phyloP scores from a whole-genome alignment of 164 flowering plant species.

The Nelumbo lutea region DNA sequence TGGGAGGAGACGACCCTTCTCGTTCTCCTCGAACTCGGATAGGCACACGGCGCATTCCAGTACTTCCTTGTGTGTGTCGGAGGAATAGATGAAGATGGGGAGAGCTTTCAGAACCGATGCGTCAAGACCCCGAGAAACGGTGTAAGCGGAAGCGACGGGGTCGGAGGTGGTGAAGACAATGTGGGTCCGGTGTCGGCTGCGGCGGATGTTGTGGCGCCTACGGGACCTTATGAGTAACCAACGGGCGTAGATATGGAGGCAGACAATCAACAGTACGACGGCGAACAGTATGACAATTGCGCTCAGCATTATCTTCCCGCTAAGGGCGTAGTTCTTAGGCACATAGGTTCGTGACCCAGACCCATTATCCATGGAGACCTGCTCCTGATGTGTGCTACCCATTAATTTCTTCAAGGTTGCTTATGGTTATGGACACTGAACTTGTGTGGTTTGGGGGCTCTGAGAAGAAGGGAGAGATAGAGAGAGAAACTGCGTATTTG shows the following conservation, averaged over 20 bases:
- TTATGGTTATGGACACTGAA: too few species aligned
- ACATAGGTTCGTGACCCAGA: too few species aligned
- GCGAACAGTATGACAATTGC: constrained; percentile 46
- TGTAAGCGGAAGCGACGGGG: constrained; percentile 7
- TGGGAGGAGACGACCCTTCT: constrained; percentile 46
- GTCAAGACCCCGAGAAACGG: constrained; percentile 43
- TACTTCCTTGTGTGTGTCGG: constrained; percentile 15
- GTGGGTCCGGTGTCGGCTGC: constrained; percentile 22
- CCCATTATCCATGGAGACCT: too few species aligned
- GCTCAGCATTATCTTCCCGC: constrained; percentile 57
- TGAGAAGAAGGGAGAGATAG: too few species aligned
- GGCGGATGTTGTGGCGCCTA: constrained; percentile 18
- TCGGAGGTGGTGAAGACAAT: constrained; percentile 39
- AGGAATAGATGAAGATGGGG: constrained; percentile 40
- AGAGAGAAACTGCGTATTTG: too few species aligned
- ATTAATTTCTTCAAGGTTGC: too few species aligned
- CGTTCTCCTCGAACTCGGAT: constrained; percentile 52
- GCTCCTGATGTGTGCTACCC: too few species aligned
- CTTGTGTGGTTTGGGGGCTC: too few species aligned
- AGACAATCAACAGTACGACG: constrained; percentile 43
- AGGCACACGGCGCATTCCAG: constrained; percentile 67
- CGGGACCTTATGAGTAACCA: constrained; percentile 50
- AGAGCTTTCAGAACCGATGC: constrained; percentile 38
- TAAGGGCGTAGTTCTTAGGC: constrained; percentile 28
- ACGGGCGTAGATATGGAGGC: constrained; percentile 63